Percentiles rank a stretch among this genome's conserved stretches.
Conservation (phyloP, 2,329 filamentous ascomycete genomes). For the Gremmenia infestans region DNA sequence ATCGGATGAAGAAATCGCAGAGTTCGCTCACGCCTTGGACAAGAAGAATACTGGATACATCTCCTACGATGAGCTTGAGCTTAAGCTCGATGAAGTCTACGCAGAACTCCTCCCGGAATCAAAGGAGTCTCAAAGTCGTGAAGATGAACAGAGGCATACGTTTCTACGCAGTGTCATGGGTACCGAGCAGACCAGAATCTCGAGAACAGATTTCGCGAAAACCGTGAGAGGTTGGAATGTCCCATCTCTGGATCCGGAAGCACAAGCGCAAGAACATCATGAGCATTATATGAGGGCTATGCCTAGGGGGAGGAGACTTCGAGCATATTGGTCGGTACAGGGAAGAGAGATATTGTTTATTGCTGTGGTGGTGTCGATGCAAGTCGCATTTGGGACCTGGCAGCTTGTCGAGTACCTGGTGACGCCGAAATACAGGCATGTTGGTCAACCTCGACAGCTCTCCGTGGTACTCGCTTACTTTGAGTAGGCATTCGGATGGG, state of each 20-base stretch:
- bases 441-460: neutral
- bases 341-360: conserved; percentile 48
- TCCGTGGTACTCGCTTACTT: neutral
- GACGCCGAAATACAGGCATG: conserved; percentile 39
- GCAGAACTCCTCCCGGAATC: conserved; percentile 45
- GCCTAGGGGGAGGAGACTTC: conserved; percentile 40
- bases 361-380: conserved; percentile 41
- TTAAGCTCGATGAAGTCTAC: conserved; percentile 48
- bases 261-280: conserved; percentile 40
- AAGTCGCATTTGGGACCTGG: conserved; percentile 50
- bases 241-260: conserved; percentile 43
- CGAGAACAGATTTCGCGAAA: conserved; percentile 41
- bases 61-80: conserved; percentile 47
- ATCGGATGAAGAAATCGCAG: conserved; percentile 46
- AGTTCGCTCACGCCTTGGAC: conserved; percentile 50
- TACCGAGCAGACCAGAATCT: conserved; percentile 38
- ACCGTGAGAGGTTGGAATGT: conserved; percentile 43
- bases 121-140: conserved; percentile 35
- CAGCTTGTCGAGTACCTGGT: conserved; percentile 50
- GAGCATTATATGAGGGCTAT: conserved; percentile 43
- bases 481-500: conserved; percentile 44
- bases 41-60: conserved; percentile 47
- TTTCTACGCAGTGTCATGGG: conserved; percentile 49
- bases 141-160: conserved; percentile 41
- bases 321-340: conserved; percentile 52